Evolutionary conservation across 179 eudicot species (phyloP).

Genomic region (Gypsophila paniculata): DNA sequence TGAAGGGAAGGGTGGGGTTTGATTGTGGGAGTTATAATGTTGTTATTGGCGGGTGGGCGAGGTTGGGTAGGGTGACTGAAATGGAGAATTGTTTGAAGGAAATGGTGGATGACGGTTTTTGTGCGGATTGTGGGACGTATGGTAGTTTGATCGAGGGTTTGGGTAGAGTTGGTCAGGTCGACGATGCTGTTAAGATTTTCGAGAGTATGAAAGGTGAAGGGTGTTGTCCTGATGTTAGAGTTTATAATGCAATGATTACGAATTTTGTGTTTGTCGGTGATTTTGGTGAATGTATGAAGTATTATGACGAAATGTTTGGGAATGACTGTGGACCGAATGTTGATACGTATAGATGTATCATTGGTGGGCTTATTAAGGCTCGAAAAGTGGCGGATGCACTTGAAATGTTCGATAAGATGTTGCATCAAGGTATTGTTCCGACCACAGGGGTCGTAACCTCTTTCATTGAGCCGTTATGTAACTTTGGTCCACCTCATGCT

Average conservation of each 20-base stretch:
- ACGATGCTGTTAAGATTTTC: slow-evolving; percentile 63
- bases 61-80: slow-evolving; percentile 57
- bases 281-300: slow-evolving; percentile 56
- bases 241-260: slow-evolving; percentile 71
- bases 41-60: slow-evolving; percentile 74
- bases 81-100: slow-evolving; percentile 53
- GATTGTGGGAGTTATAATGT: slow-evolving; percentile 45
- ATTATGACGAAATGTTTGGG: slow-evolving; percentile 49
- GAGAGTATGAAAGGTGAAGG: slow-evolving; percentile 45
- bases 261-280: slow-evolving; percentile 47
- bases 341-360: slow-evolving; percentile 56
- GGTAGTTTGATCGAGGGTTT: slow-evolving; percentile 67
- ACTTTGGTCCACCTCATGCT: slow-evolving; percentile 91
- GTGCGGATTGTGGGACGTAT: slow-evolving; percentile 59
- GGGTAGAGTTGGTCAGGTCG: slow-evolving; percentile 69
- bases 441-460: slow-evolving; percentile 61
- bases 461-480: slow-evolving; percentile 70
- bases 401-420: slow-evolving; percentile 78
- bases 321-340: slow-evolving; percentile 46
- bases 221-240: slow-evolving; percentile 36
- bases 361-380: slow-evolving; percentile 52
- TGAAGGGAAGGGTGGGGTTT: slow-evolving; percentile 54
- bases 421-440: slow-evolving; percentile 51
- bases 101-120: slow-evolving; percentile 70
- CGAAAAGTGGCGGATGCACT: slow-evolving; percentile 89